Conservation (phyloP, 176 grass and related monocot genomes). For the Microstegium vimineum region DNA sequence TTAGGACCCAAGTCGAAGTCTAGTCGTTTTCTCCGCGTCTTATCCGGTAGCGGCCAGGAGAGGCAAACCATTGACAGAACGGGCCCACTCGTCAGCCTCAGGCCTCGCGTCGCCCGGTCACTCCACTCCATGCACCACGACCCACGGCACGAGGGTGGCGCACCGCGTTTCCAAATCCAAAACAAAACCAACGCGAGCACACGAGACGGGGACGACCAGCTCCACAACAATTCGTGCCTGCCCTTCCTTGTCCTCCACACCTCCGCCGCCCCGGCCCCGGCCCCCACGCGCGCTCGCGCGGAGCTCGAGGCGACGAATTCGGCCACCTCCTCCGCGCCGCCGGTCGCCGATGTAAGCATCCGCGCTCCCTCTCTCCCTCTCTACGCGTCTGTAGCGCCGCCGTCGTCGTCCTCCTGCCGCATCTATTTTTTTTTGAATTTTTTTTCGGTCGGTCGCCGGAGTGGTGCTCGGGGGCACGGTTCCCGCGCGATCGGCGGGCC, state of each 20-base stretch:
- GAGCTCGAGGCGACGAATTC: constrained; percentile 46
- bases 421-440: background rate
- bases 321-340: background rate
- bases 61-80: rapidly evolving
- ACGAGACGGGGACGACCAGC: background rate
- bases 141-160: background rate
- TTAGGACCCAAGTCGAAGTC: background rate
- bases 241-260: background rate
- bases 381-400: no score
- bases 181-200: background rate
- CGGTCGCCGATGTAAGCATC: constrained; percentile 53
- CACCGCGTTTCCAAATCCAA: background rate
- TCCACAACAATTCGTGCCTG: constrained; percentile 7
- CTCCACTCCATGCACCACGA: background rate
- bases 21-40: background rate
- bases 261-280: background rate
- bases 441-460: constrained; percentile 7
- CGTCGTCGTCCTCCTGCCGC: no score
- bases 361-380: background rate
- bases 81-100: background rate
- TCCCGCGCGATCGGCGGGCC: constrained; percentile 23
- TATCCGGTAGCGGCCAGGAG: background rate
- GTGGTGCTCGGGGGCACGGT: background rate
- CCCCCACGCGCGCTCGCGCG: constrained; percentile 7
- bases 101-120: background rate